Evolutionary conservation across 75 land plant species (phyloP).

Genomic region (Cupressus sempervirens): DNA sequence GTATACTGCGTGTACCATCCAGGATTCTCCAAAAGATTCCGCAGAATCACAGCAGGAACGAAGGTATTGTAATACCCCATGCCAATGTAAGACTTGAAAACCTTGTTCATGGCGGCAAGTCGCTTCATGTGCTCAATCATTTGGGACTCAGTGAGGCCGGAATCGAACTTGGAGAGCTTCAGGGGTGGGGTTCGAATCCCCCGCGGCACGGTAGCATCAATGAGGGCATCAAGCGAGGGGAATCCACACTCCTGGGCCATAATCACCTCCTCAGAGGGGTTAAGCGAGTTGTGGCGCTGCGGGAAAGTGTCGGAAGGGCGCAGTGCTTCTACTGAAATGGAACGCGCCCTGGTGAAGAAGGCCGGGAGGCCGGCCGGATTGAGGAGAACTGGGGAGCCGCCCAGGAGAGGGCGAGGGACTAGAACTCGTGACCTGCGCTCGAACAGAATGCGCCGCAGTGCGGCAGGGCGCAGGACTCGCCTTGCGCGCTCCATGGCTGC

Average conservation of each 20-base stretch:
- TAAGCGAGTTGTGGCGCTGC: conserved; percentile 12
- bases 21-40: conserved; percentile 22
- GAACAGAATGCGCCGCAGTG: conserved; percentile 19
- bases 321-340: conserved; percentile 64
- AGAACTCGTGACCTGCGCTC: not conserved
- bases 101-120: conserved; percentile 16
- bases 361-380: conserved; percentile 1
- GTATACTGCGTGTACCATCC: conserved; percentile 23
- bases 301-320: conserved; percentile 13
- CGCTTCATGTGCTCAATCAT: conserved; percentile 20
- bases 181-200: conserved; percentile 8
- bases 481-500: conserved; percentile 33
- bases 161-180: conserved; percentile 9
- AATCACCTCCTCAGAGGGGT: not conserved
- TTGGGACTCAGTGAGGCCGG: conserved; percentile 15
- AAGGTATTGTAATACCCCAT: conserved; percentile 22
- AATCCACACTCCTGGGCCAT: conserved; percentile 16
- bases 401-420: not conserved
- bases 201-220: conserved; percentile 15
- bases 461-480: conserved; percentile 12
- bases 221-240: conserved; percentile 9
- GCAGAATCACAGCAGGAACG: conserved; percentile 17
- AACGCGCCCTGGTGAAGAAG: conserved; percentile 22
- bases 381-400: conserved; percentile 10
- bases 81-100: conserved; percentile 20